Evolutionary conservation across 164 flowering plant species (phyloP).

Genomic region (Vitis vinifera): DNA sequence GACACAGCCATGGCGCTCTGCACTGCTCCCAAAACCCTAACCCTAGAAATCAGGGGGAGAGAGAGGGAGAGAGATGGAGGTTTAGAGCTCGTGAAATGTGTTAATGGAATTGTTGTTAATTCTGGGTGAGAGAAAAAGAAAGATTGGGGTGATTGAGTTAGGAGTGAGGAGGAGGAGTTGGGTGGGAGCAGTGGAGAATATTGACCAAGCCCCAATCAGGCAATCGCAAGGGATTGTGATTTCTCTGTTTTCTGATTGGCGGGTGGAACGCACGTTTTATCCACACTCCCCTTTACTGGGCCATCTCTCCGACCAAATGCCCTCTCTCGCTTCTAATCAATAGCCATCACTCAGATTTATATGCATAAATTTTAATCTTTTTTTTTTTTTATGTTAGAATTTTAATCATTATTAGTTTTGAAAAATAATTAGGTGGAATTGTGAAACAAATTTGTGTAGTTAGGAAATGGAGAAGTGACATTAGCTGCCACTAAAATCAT

Average conservation of each 20-base stretch:
- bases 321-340: too few relatives aligned
- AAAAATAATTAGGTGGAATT: too few relatives aligned
- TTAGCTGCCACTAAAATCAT: too few relatives aligned
- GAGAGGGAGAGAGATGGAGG: constrained; percentile 4
- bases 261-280: constrained; percentile 35
- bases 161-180: neutral
- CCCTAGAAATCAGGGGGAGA: constrained; percentile 3
- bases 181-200: neutral
- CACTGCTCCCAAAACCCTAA: constrained; percentile 9
- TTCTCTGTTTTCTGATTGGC: constrained; percentile 44
- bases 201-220: too few relatives aligned
- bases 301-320: too few relatives aligned
- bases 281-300: constrained; percentile 24
- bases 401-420: too few relatives aligned
- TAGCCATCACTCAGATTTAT: too few relatives aligned
- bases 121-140: neutral
- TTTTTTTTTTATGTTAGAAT: too few relatives aligned
- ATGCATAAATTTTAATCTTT: too few relatives aligned
- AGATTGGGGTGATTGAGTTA: too few relatives aligned
- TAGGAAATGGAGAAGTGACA: too few relatives aligned
- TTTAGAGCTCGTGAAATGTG: neutral
- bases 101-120: neutral
- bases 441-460: too few relatives aligned
- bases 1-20: constrained; percentile 55
- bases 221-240: constrained; percentile 13